A percentile compares a stretch with the other conserved stretches of the same genome.
Evolutionary conservation across 1,139 yeast species (phyloP).

Genomic region (Yamadazyma spencermartinsiae): DNA sequence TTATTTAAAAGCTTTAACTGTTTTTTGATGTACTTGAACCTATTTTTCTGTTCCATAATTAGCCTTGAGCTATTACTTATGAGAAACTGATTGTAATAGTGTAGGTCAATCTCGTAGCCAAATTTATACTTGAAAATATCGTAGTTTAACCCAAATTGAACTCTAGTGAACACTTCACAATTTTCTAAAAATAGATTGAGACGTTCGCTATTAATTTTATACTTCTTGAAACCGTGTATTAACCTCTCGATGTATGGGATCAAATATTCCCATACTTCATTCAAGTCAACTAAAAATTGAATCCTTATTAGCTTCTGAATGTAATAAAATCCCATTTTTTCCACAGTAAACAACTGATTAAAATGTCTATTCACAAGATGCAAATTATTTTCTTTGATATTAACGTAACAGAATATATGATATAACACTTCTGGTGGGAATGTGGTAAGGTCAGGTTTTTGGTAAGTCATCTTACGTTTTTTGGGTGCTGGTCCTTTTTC

Average conservation of each 20-base stretch:
- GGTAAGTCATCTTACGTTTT: not conserved
- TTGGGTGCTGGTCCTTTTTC: conserved; percentile 1
- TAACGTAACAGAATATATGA: conserved; percentile 31
- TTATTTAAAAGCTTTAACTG: conserved; percentile 9
- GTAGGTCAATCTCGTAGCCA: conserved; percentile 10
- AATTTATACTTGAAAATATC: conserved; percentile 19
- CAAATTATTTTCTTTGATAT: conserved; percentile 25
- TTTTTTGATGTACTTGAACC: conserved; percentile 14
- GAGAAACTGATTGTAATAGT: conserved; percentile 7
- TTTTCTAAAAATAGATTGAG: conserved; percentile 3
- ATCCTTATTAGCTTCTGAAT: conserved; percentile 15
- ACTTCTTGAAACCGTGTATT: conserved; percentile 1
- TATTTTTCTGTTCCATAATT: conserved; percentile 11
- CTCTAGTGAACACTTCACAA: conserved; percentile 9
- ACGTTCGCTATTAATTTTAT: conserved; percentile 3
- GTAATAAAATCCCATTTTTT: conserved; percentile 10
- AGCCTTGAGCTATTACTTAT: conserved; percentile 11
- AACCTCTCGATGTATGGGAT: conserved; percentile 5
- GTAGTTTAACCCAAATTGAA: conserved; percentile 12
- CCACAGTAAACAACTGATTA: conserved; percentile 21
- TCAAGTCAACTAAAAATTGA: conserved; percentile 23
- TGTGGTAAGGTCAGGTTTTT: conserved; percentile 10
- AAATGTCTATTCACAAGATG: conserved; percentile 28
- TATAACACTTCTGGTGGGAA: conserved; percentile 36
- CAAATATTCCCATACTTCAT: conserved; percentile 14